Base-by-base conservation (phyloP, 345 rosid species). In the Raphanus raphanistrum region DNA sequence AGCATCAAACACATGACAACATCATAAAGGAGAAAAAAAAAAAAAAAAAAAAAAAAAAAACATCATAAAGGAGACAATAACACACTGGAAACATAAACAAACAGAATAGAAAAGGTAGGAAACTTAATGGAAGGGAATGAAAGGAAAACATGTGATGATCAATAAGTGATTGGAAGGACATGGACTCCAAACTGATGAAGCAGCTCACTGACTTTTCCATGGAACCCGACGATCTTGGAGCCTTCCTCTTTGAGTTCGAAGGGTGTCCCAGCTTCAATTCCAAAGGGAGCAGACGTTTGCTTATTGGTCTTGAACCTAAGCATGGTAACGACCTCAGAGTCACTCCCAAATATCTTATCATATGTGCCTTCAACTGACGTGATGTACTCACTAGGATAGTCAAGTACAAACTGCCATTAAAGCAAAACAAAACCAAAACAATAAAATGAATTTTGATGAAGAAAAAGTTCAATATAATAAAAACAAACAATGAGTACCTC, bases 301-400 rank as follows among this genome's bases (percentile, higher is more conserved):
- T 69, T 79, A 41, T 80, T 75, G 28, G 75, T 80, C 79, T 75
- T 63, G 52, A 74, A 75, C 66, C 28, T 80, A 68, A 74, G 76
- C 74, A 75, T 74, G 3, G 16, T 74, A 2, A 74, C 65, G 43
- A 69, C 58, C 26, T 43, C 4, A 0, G 28, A 6, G 1, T 69
- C 43, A 41, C 50, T 67, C 48, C 78, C 21, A 21, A 21, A 21
- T 21, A 21, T 21, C 21, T 21, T 21, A 21, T 21, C 21, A 21
- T 21, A 21, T 21, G 21, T 21, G 21, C 21, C 21, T 21, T 21
- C 21, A 21, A 21, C 21, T 21, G 64, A 17, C 16, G 70, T 74
- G n/a, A 79, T 48, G 82, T 72, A 79, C 52, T 79, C 82, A 79
- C 73, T 68, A 45, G 81, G 78, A 67, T 73, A 73, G 74, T 79